phyloP scores from a whole-genome alignment of 2,329 filamentous ascomycete species.

The Myriosclerotinia curreyana region DNA sequence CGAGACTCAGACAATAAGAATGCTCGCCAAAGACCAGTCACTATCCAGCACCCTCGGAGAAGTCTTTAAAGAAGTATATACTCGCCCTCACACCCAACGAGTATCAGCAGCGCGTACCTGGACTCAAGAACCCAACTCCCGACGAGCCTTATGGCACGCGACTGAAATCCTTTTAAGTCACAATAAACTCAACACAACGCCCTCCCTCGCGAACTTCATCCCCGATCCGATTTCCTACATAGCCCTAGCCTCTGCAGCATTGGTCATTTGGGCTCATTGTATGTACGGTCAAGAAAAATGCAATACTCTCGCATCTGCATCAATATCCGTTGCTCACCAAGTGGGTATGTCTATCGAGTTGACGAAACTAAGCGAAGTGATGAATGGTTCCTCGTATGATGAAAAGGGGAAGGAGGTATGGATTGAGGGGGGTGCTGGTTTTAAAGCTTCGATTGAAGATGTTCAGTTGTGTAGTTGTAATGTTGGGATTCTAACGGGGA shows the following conservation, averaged over 20 bases:
- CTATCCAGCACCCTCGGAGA: background rate
- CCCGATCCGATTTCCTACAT: constrained; percentile 42
- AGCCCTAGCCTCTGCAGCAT: constrained; percentile 37
- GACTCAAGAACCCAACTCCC: constrained; percentile 37
- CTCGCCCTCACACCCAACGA: constrained; percentile 27
- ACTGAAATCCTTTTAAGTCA: constrained; percentile 37
- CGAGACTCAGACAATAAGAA: constrained; percentile 39
- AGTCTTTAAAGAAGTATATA: constrained; percentile 7
- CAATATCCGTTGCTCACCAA: background rate
- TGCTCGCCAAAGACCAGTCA: constrained; percentile 32
- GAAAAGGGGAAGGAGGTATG: constrained; percentile 29
- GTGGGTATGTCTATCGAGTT: constrained; percentile 29
- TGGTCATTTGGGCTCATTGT: constrained; percentile 43
- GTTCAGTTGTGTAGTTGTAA: constrained; percentile 40
- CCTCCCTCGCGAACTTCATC: constrained; percentile 14
- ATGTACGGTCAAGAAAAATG: constrained; percentile 37
- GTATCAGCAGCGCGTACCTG: constrained; percentile 36
- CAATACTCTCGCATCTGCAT: constrained; percentile 8
- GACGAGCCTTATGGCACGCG: constrained; percentile 41
- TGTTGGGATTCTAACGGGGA: constrained; percentile 24
- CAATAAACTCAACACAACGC: constrained; percentile 19
- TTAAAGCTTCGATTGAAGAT: constrained; percentile 33
- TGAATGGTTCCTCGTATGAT: background rate
- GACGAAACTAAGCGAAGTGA: constrained; percentile 31
- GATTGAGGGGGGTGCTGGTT: constrained; percentile 27